Evolutionary conservation across 202 grass and related monocot genomes (phyloP), one percentile per base, ranked within the genome.

Genomic region (Bolboschoenoplectus hybrid): DNA sequence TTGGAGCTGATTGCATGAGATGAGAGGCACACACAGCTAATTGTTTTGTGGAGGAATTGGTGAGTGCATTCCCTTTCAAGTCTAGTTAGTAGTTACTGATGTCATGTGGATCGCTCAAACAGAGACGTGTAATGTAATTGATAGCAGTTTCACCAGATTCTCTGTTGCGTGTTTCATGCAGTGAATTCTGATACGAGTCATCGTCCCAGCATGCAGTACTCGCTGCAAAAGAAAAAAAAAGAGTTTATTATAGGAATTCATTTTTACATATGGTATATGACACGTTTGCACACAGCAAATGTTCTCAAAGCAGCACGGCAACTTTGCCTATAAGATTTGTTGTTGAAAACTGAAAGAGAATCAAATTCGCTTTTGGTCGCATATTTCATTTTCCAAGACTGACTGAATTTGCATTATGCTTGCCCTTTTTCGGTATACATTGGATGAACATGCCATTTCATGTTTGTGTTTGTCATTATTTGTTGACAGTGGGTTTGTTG

Each of bases 351-450:
- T 61, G 36, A 10, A 26, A 60, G 13, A 60, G 70, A 49, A 74
- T 50, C 70, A 32, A 74, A 74, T 74, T 49, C 43, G 8, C 44
- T 74, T 71, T 74, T 49, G 9, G n/a, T 47, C 50, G 70, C 9
- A 8, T 12, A 12, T 74, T 74, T 73, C 70, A 47, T 74, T 74
- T 74, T 47, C 43, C n/a, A 0, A 71, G 44, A 17, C 70, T 20
- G 43, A 60, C 56, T 7, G 16, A 57, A 57, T 60, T 50, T 20
- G 9, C 11, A 10, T n/a, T 16, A n/a, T 1, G 13, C 17, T 13
- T n/a, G 19, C 50, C 9, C 62, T 45, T 8, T 17, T n/a, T 43
- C n/a, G 19, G 9, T 70, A 49, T 50, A 14, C 34, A 49, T 46
- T 74, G 9, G n/a, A 51, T 11, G 49, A 39, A 39, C 57, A 39